Base-by-base conservation (phyloP, 164 flowering plant species). In the Brasenia schreberi region DNA sequence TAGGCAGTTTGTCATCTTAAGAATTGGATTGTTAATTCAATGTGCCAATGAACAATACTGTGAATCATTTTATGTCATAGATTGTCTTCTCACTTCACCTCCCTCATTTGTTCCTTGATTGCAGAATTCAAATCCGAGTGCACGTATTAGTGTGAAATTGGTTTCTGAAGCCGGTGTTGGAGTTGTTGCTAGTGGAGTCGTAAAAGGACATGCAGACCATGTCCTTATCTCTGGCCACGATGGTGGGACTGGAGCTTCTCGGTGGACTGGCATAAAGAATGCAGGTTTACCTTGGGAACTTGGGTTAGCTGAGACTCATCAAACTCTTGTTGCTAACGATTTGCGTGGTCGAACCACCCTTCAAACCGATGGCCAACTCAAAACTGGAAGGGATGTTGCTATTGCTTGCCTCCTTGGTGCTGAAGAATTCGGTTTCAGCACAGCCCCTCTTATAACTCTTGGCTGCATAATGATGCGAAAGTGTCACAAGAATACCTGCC, bases 121-220 rank as follows among this genome's bases (percentile, higher is more conserved):
- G 53, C 70, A 95, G 99, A 95, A 95, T 66, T 72, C 99, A 67
- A 95, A 95, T 68, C 98, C 98, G 5, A 77, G 80, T 3, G 99
- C 99, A 63, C 82, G 98, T 68, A 76, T 95, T 58, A 95, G 99
- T 79, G 99, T 95, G 59, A 95, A 95, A 71, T 71, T 95, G 70
- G 99, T 95, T 6, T 95, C 99, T 64, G 99, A 92, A 79, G 97
- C 98, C 65, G 99, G 99, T 67, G 99, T 95, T n/a, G 99, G 99
- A 66, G 99, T 95, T 4, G 86, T 95, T 67, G 98, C 99, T 52
- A 85, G 94, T 81, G 99, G 99, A 11, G 99, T 95, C 71, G 99
- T 95, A 4, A 95, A 95, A 78, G 99, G 98, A 42, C 99, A 95
- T 72, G 99, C 98, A 9, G 99, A 95, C 70, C 99, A 95, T 77